Base-by-base conservation (phyloP, 179 eudicot species). In the Pouteria campechiana region DNA sequence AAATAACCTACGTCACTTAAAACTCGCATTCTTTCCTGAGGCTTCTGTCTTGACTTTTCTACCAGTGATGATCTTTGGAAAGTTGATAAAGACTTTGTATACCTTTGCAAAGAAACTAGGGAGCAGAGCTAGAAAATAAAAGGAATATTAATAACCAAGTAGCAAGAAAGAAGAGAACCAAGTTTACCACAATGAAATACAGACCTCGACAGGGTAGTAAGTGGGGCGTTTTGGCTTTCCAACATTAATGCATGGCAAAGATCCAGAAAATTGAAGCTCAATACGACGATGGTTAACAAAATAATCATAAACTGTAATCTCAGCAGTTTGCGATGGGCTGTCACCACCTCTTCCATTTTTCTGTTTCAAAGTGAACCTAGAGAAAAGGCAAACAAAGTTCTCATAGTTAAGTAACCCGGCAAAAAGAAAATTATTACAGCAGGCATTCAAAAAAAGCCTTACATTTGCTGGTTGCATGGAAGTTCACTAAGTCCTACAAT, bases 1-100 rank as follows among this genome's bases (percentile, higher is more conserved):
- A 22, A 16, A 37, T 34, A 7, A 42, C 74, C 33, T 54, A 87
- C 96, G 61, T 79, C 69, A 24, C 66, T 69, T 32, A 87, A 60
- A 21, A 61, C 73, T n/a, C 65, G 63, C 96, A 76, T 79, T 54
- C 94, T 65, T 41, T 87, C 94, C 37, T 74, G 83, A 0, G 96
- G 96, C 63, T 87, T 87, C 36, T 87, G 96, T 12, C 90, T 69
- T 1, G 94, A 87, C 25, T 87, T 87, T 69, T 87, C 96, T 38
- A 87, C 96, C 8, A 87, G 46, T 10, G 90, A 76, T 5, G 96
- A 58, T 25, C 96, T 40, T 48, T 87, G 89, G 46, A 71, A 55
- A 5, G 75, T 72, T 29, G 73, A 52, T n/a, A 83, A 51, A 20
- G 94, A 58, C 42, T 83, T 83, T 6, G 90, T 80, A 27, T 83